Evolutionary conservation across 2,329 filamentous ascomycete species (phyloP), one percentile per base, ranked within the genome.

Genomic region (Hymenotorrendiella dingleyae): DNA sequence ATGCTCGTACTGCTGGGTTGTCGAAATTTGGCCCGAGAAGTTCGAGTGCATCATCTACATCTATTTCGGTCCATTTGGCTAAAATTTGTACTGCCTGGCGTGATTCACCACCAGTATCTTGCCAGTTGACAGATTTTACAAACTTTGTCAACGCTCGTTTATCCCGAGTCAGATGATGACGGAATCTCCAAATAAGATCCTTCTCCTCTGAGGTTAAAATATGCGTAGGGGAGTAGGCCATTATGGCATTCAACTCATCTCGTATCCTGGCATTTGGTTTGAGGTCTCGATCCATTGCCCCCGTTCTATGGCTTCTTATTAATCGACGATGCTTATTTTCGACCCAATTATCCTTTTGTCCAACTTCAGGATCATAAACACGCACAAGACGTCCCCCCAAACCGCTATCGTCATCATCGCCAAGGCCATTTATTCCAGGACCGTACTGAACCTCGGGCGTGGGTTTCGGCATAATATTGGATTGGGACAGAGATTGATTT

Each of bases 91-190:
- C 86, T 5, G 91, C 90, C 67, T 96, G 89, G 46, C 86, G 83
- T 4, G 86, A 82, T 69, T 98, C 91, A 11, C 37, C 37, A 48
- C 80, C 80, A 35, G 78, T 76, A 62, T 95, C 91, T 37, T 78
- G 80, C 91, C 93, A 98, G 53, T 94, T 90, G 28, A 96, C 91
- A 0, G 91, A 96, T 64, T 97, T 98, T 62, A 97, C 88, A 55
- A 98, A 94, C 58, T 98, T 98, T 24, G 91, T 98, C 45, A 97
- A 71, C 2, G 91, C 86, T 56, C 84, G 74, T 64, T 98, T 98
- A 62, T 98, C 90, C 44, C 89, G 77, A 1, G 90, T 93, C 17
- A 98, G 67, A 62, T 96, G 91, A 63, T 97, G 94, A 45, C 93
- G 78, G 67, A 97, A 98, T 57, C 94, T 93, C 94, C 94, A 98